phyloP scores from a whole-genome alignment of 192 early-diverging fungal genomes.

The Linnemannia exigua region DNA sequence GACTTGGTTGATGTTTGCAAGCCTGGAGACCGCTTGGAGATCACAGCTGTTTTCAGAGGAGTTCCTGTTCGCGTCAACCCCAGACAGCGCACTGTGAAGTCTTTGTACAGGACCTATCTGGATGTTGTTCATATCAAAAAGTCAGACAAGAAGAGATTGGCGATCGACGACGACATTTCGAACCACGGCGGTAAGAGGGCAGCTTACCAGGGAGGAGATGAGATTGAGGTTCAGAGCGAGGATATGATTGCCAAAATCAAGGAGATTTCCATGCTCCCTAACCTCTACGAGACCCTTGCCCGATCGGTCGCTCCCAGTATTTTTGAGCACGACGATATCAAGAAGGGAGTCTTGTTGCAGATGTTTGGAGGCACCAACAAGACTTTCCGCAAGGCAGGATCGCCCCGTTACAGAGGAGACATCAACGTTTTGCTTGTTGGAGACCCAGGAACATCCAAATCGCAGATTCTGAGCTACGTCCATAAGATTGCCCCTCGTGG shows the following conservation, averaged over 20 bases:
- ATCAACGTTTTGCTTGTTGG: conserved; percentile 96
- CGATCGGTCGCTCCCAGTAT: conserved; percentile 95
- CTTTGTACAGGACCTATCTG: conserved; percentile 94
- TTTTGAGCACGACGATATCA: conserved; percentile 97
- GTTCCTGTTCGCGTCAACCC: conserved; percentile 94
- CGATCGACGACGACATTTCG: conserved; percentile 51
- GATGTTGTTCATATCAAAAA: conserved; percentile 95
- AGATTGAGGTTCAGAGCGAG: conserved; percentile 56
- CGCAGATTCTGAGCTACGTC: conserved; percentile 92
- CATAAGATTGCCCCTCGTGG: conserved; percentile 96
- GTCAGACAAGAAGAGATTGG: conserved; percentile 80
- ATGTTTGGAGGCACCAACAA: conserved; percentile 97
- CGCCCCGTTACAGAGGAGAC: conserved; percentile 85
- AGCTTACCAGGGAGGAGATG: conserved; percentile 46
- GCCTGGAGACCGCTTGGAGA: conserved; percentile 94
- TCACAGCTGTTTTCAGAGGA: conserved; percentile 96
- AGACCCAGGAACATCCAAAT: conserved; percentile 97
- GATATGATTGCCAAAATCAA: conserved; percentile 61
- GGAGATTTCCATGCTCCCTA: conserved; percentile 71
- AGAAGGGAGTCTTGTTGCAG: conserved; percentile 95
- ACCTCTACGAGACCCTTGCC: conserved; percentile 88
- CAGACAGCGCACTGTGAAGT: conserved; percentile 86
- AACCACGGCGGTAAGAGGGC: conserved; percentile 38
- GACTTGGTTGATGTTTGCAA: conserved; percentile 94
- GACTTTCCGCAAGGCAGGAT: conserved; percentile 75